Evolutionary conservation across 1,284 basidiomycete species (phyloP).

Genomic region (Leccinum pachyderme): DNA sequence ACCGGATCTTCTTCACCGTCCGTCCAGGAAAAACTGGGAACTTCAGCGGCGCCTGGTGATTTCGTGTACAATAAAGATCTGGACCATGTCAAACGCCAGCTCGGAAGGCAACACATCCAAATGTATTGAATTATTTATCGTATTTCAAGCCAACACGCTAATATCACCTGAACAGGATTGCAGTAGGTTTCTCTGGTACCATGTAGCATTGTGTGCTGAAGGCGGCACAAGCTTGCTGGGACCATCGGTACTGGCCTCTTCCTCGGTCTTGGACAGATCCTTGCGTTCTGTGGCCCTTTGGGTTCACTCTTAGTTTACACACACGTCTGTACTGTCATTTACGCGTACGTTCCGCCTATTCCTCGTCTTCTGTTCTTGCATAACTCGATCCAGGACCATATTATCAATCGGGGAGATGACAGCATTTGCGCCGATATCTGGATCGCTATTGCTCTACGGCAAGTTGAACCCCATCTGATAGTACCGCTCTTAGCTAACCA

Average conservation of each 20-base stretch:
- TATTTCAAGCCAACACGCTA: neutral
- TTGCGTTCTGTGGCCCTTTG: constrained; percentile 54
- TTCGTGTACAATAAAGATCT: constrained; percentile 20
- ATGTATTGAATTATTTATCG: constrained; percentile 18
- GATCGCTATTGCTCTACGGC: constrained; percentile 72
- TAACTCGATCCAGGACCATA: constrained; percentile 44
- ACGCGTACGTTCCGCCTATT: constrained; percentile 43
- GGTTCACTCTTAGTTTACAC: constrained; percentile 62
- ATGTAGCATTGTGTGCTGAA: neutral
- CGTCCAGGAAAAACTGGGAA: neutral
- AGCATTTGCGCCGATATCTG: constrained; percentile 67
- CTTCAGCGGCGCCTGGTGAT: neutral
- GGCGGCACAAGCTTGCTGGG: constrained; percentile 55
- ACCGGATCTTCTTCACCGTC: neutral
- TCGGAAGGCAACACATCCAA: constrained; percentile 26
- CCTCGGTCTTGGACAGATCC: constrained; percentile 70
- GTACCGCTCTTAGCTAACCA: neutral
- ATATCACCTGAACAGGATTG: constrained; percentile 44
- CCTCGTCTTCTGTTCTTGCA: neutral
- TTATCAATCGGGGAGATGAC: constrained; percentile 73
- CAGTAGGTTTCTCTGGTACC: constrained; percentile 38
- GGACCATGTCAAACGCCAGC: constrained; percentile 26
- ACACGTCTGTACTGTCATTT: constrained; percentile 61
- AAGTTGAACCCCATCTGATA: constrained; percentile 1
- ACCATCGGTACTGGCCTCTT: constrained; percentile 80